Evolutionary conservation across 257 asterid genomes (phyloP), one percentile per base, ranked within the genome.

Genomic region (Eucommia ulmoides): DNA sequence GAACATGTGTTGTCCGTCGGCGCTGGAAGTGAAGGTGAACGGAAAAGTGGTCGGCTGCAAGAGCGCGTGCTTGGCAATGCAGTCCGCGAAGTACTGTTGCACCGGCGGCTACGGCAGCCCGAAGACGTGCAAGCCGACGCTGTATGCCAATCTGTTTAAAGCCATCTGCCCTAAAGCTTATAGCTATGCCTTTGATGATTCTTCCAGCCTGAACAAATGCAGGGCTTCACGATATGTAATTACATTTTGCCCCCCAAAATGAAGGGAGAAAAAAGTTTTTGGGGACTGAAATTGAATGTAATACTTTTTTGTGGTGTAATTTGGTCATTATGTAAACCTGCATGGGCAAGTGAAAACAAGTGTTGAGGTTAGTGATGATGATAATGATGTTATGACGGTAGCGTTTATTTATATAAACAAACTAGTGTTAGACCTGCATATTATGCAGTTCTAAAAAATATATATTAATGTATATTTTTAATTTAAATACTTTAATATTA

Each of bases 91-190:
- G 66, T 85, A 83, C 35, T 85, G 96, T 55, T 89, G 98, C 74
- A 89, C 98, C 0, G 98, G 94, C 17, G 70, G 71, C 51, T 89
- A 63, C 45, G 58, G 86, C 14, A 69, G 68, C 62, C 94, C 94
- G 0, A 69, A 70, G 11, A 68, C 70, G 1, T 85, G 96, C 62
- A 82, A 77, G 68, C 93, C 96, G 0, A 85, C 96, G 0, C 61
- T 85, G 15, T 85, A 80, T 25, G 76, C 98, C 0, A 60, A 81
- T 51, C 62, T 89, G 48, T 89, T 89, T 10, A 89, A 89, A 76
- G 93, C 96, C 7, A 76, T 89, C n/a, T 89, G 98, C 46, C 98
- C 98, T 0, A 82, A 56, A 57, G 98, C 95, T 1, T 86, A 86
- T 46, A 85, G 86, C 49, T 91, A 80, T 21, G 96, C 98, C 3